Evolutionary conservation across 352 stramenopile species (phyloP).

Genomic region (Blastocystis sp.): DNA sequence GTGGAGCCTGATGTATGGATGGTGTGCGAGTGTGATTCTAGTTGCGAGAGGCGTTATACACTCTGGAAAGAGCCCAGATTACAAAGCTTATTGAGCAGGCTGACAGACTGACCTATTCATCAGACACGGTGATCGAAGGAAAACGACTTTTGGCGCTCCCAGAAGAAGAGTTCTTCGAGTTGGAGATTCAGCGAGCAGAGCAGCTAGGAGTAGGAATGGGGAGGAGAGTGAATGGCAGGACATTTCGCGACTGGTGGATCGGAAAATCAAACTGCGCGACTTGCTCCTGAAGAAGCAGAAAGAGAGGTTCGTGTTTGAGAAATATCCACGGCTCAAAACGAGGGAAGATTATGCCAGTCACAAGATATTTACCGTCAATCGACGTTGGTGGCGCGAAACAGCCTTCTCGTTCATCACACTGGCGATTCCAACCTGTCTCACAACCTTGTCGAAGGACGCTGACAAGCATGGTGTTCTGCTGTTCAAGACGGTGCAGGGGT

Average conservation of each 20-base stretch:
- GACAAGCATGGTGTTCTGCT: constrained; percentile 66
- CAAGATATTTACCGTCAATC: constrained; percentile 51
- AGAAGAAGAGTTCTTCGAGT: constrained; percentile 61
- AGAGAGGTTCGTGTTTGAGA: constrained; percentile 48
- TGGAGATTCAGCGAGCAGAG: constrained; percentile 62
- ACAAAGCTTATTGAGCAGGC: neutral
- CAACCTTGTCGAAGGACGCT: constrained; percentile 30
- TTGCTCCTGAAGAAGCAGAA: constrained; percentile 52
- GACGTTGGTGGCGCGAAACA: constrained; percentile 36
- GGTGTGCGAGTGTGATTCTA: neutral
- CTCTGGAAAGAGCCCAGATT: constrained; percentile 15
- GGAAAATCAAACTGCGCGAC: constrained; percentile 60
- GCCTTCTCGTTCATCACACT: constrained; percentile 43
- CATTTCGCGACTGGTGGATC: constrained; percentile 59
- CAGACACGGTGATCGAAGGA: constrained; percentile 20
- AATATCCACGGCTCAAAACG: constrained; percentile 60
- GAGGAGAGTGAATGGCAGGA: neutral
- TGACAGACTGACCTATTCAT: neutral
- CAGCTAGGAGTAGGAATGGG: neutral
- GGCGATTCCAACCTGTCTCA: constrained; percentile 43
- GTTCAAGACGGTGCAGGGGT: constrained; percentile 70
- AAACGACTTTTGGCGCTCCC: constrained; percentile 48
- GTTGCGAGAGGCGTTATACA: constrained; percentile 48
- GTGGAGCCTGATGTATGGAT: constrained; percentile 41
- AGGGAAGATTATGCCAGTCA: constrained; percentile 60